Evolutionary conservation across 352 stramenopile genomes (phyloP), one percentile per base, ranked within the genome.

Genomic region (Globisporangium nunn): DNA sequence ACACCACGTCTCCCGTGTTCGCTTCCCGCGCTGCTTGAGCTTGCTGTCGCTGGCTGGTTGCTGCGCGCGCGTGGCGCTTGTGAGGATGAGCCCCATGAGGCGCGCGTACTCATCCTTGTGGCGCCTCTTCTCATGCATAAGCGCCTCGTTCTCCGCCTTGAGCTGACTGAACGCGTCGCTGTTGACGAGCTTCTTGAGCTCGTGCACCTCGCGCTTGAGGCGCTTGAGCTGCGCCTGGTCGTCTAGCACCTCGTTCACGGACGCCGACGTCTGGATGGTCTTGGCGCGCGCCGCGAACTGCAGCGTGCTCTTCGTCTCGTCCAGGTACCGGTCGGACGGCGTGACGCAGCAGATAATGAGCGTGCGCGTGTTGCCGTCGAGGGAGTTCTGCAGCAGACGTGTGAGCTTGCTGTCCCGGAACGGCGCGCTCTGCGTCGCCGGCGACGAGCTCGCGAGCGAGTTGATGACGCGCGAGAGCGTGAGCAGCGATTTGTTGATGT

Each of bases 401-500:
- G 91, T 97, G 53, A 97, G 74, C 58, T 97, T 97, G 23, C 68
- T 89, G 71, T 97, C 90, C 45, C 91, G 65, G 56, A 95, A 97
- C 2, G 90, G 88, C 30, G 76, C 81, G 48, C 79, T 84, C 54
- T 78, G 66, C 12, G n/a, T 14, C 11, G 11, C 54, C 59, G 3
- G 37, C 46, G 57, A 64, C 6, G 63, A 49, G 30, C 61, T 78
- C 12, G 78, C 79, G 15, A 91, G 68, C n/a, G 80, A 70, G 45
- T 90, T 87, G 64, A 99, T 98, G 1, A 98, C 95, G 49, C 91
- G 87, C 52, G 92, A 97, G 18, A 99, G 81, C 50, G 95, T 98
- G 45, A 98, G 80, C 33, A 98, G 80, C 74, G 87, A 97, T 73
- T 96, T 91, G 75, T 98, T 98, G 74, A 98, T 99, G 65, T 97